Percentiles rank a stretch among this genome's conserved stretches.
Conservation (phyloP, 345 rosid species). For the Conringia planisiliqua region DNA sequence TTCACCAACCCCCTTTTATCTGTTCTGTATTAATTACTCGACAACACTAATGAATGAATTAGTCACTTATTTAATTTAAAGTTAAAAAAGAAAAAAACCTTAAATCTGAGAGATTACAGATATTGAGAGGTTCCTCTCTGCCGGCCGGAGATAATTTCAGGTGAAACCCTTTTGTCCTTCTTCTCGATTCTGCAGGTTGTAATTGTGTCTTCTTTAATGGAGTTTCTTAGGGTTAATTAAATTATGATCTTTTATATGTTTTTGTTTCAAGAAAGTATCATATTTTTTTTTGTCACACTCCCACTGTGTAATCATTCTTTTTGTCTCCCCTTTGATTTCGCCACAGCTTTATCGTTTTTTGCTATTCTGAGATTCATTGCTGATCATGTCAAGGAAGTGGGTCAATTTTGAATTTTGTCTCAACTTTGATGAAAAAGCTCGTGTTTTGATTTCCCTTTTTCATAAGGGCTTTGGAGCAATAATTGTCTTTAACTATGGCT, state of each 20-base stretch:
- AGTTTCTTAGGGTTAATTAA: not conserved
- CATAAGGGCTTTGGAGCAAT: not conserved
- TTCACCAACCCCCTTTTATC: slow-evolving; percentile 18
- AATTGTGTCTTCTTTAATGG: not conserved
- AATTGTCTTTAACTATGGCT: not conserved
- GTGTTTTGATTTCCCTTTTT: not conserved
- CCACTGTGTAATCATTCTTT: not conserved
- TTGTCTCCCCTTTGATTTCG: not conserved
- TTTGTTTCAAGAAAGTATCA: not conserved
- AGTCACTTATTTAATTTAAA: not conserved
- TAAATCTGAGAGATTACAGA: not conserved
- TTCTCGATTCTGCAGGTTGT: not conserved
- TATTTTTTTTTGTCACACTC: not conserved
- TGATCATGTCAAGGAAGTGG: not conserved
- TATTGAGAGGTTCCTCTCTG: not conserved
- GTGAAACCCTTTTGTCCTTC: not conserved
- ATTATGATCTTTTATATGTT: not conserved
- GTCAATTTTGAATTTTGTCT: not conserved
- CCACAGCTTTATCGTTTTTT: not conserved
- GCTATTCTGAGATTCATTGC: not conserved
- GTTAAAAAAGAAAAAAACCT: not conserved
- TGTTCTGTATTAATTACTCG: slow-evolving; percentile 2
- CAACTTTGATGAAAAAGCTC: not conserved
- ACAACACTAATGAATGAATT: not conserved
- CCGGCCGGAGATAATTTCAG: slow-evolving; percentile 17